Base-by-base conservation (phyloP, 345 rosid species). In the Citrus hindsii region DNA sequence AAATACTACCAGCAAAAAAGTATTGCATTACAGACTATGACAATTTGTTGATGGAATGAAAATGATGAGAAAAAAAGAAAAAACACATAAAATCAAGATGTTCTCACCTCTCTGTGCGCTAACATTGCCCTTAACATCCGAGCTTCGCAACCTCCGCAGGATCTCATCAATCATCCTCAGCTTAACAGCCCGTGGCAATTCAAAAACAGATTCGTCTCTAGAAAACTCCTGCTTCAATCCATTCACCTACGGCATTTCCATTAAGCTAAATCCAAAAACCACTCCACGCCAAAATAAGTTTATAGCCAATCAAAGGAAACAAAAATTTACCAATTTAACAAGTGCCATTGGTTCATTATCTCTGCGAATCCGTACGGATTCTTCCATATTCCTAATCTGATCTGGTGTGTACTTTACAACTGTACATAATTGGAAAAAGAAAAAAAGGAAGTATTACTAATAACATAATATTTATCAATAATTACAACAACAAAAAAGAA, bases 321-420 rank as follows among this genome's bases (percentile, higher is more conserved):
- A 19, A 9, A 48, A 79, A 73, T 82, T 51, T 82, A 96, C 99
- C 92, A 90, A 75, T 81, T 85, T 82, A 81, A 88, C 67, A 80
- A 97, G 96, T 84, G 86, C 75, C 27, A 73, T 13, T 35, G 98
- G 93, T 78, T 92, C 83, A 73, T 88, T 89, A 0, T 87, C 91
- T 84, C 88, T 90, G 75, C 99, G 94, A 87, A 97, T 91, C 88
- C 89, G 92, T 67, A 86, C 78, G 13, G 98, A 93, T 76, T 94
- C 98, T 85, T 93, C 93, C 97, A 93, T 97, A 84, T 82, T 90
- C 88, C 80, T 87, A 86, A 93, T 88, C 97, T 94, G 98, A 82
- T 89, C 94, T 37, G 92, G 87, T 18, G 96, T 88, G 75, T 92
- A 97, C 73, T 83, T 90, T 64, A 86, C 92, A 82, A 74, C 99